Base-by-base conservation (phyloP, 257 asterid species). In the Nicotiana undulata region DNA sequence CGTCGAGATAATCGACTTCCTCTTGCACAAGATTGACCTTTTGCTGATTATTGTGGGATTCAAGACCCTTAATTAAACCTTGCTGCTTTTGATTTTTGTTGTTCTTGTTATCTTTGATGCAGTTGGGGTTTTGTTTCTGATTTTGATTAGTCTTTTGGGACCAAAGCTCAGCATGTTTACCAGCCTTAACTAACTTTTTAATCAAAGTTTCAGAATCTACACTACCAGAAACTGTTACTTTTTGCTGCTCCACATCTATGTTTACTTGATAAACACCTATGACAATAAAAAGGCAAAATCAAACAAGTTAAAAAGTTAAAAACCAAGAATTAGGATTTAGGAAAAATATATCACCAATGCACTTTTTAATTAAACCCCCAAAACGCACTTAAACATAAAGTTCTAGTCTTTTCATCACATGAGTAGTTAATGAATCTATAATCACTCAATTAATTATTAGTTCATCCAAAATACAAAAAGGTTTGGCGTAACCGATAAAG, bases 91-190 rank as follows among this genome's bases (percentile, higher is more conserved):
- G 92, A 81, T 86, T 88, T 37, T 80, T 79, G 81, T 51, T 82
- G 63, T 20, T 85, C 40, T 85, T 79, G 22, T 79, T 86, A 24
- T 90, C 87, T 76, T 85, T 90, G 12, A 37, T 58, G 70, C 81
- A 82, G 59, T 53, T 67, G n/a, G 78, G 32, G 11, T 86, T 89
- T 63, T 88, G 97, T 64, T 88, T 89, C 86, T 83, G 96, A 65
- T 28, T 88, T 31, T 82, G 95, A 58, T 74, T 86, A 6, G 67
- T 5, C 55, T 85, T 90, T 26, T 83, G 89, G 9, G 90, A 78
- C 96, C 96, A 93, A 15, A 86, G 88, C 84, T 93, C 98, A 31
- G 98, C 93, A 66, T 91, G 90, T 72, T 93, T 93, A 4, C 96
- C 96, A 75, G 90, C 90, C 77, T 67, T 89, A 3, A 85, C 81